A percentile compares a stretch with the other conserved stretches of the same genome.
Conservation (phyloP, 2,329 filamentous ascomycete genomes). For the Monosporascus ibericus region DNA sequence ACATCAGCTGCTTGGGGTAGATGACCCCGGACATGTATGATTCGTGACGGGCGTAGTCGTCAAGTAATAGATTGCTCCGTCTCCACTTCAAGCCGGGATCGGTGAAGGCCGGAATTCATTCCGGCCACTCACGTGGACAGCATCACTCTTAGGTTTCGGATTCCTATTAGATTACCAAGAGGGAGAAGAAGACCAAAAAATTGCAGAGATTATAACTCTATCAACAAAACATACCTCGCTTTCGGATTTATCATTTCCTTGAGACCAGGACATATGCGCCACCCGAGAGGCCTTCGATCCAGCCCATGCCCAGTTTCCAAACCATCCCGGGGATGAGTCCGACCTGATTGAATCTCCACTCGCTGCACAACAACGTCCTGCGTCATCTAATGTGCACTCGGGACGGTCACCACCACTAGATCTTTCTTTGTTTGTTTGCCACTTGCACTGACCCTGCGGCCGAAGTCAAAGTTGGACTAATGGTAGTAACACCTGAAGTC, state of each 20-base stretch:
- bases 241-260: too few species aligned
- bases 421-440: not conserved
- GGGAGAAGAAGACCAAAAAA: not conserved
- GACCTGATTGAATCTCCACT: too few species aligned
- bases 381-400: too few species aligned
- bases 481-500: not conserved
- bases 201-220: not conserved
- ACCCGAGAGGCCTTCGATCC: too few species aligned
- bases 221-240: too few species aligned
- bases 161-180: not conserved
- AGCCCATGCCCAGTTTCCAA: too few species aligned
- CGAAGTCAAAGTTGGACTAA: not conserved
- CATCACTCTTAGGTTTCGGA: not conserved
- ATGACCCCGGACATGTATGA: not conserved
- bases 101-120: conserved; percentile 17
- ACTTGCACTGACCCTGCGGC: not conserved
- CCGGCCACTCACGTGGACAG: conserved; percentile 15
- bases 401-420: not conserved
- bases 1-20: not conserved
- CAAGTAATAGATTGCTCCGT: not conserved
- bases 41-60: not conserved
- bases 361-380: too few species aligned
- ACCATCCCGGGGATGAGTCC: too few species aligned
- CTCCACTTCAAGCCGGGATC: conserved; percentile 9
- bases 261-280: too few species aligned